These are phyloP conservation scores for Huiozyma sinensis DNA, from an alignment of 805 yeast genomes.

Conservation along the genomic window DNA sequence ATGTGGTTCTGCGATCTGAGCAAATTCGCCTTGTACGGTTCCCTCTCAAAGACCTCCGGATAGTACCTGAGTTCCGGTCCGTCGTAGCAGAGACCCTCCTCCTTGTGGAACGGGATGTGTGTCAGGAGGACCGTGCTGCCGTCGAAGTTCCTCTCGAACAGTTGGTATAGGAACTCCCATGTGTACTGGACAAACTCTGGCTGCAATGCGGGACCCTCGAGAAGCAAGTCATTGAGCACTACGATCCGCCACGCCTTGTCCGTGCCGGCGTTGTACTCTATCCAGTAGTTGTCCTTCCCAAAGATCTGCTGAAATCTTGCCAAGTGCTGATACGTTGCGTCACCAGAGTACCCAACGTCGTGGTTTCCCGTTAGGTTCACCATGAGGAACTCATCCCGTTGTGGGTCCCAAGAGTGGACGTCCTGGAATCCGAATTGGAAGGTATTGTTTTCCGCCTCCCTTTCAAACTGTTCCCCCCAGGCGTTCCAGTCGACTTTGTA, in stretches of 20 bases:
- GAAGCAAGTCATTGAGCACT: constrained; percentile 69
- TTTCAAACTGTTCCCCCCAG: constrained; percentile 20
- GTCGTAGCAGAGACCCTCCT: constrained; percentile 74
- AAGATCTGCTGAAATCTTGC: constrained; percentile 62
- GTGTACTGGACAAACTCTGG: constrained; percentile 56
- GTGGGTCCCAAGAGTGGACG: constrained; percentile 52
- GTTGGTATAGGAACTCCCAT: constrained; percentile 59
- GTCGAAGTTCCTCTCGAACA: constrained; percentile 43
- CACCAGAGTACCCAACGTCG: constrained; percentile 92
- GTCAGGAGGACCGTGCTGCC: constrained; percentile 80
- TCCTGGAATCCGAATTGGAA: constrained; percentile 35
- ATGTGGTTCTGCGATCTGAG: constrained; percentile 83
- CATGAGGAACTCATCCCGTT: constrained; percentile 44
- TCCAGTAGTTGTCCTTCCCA: constrained; percentile 79
- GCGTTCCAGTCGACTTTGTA: constrained; percentile 20
- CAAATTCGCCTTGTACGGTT: constrained; percentile 58
- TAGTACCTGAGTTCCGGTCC: constrained; percentile 67
- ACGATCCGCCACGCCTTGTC: constrained; percentile 79
- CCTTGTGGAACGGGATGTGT: constrained; percentile 83
- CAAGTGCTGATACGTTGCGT: constrained; percentile 85
- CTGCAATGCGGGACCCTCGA: constrained; percentile 87
- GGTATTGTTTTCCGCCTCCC: neutral
- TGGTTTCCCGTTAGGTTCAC: constrained; percentile 90
- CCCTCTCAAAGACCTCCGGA: constrained; percentile 40
- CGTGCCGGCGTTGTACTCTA: constrained; percentile 52